phyloP scores from a whole-genome alignment of 805 yeast species.

The Saccharomycopsis oosterbeekiorum region DNA sequence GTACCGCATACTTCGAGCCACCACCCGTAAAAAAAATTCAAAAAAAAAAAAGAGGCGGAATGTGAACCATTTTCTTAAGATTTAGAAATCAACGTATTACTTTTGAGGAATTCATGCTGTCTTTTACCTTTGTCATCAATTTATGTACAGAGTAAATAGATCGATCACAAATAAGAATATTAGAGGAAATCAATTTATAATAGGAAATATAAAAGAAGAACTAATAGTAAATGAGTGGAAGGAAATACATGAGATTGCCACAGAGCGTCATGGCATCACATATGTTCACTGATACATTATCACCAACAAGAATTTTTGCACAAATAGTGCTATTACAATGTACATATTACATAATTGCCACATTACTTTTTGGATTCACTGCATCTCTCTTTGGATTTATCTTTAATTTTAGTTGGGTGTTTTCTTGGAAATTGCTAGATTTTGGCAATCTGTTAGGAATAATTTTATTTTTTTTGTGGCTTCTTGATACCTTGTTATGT shows the following conservation, averaged over 20 bases:
- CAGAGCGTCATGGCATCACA: constrained; percentile 11
- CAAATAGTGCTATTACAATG: constrained; percentile 75
- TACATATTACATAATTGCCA: constrained; percentile 69
- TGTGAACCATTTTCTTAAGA: background rate
- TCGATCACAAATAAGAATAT: too few relatives aligned
- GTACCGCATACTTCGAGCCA: background rate
- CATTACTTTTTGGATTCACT: constrained; percentile 51
- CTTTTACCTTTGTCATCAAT: too few relatives aligned
- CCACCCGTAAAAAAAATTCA: background rate
- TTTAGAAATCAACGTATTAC: background rate
- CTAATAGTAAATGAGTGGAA: background rate
- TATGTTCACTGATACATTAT: constrained; percentile 23
- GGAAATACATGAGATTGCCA: constrained; percentile 9
- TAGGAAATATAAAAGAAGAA: background rate
- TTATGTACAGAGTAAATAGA: too few relatives aligned
- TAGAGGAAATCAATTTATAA: background rate
- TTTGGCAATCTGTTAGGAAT: constrained; percentile 74
- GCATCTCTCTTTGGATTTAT: constrained; percentile 63
- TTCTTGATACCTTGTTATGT: constrained; percentile 71
- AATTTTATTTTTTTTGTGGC: constrained; percentile 66
- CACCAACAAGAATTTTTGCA: constrained; percentile 49
- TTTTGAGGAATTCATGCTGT: too few relatives aligned
- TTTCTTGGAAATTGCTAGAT: constrained; percentile 70
- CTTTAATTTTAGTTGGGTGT: constrained; percentile 56
- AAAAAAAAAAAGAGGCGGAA: background rate